Conservation (phyloP, 176 grass and related monocot genomes). For the Oryza officinalis region DNA sequence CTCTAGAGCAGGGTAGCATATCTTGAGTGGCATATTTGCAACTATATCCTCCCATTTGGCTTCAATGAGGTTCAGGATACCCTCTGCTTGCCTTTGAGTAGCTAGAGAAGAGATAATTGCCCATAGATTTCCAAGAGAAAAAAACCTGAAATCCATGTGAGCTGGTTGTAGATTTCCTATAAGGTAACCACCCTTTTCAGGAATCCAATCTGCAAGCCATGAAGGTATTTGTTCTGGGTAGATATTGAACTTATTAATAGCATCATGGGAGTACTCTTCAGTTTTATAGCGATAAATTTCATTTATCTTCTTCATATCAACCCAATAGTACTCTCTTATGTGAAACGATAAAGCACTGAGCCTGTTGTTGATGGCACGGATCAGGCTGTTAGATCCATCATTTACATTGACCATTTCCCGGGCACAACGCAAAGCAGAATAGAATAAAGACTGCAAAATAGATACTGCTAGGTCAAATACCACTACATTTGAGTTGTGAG, state of each 20-base stretch:
- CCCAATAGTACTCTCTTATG: constrained; percentile 91
- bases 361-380: constrained; percentile 74
- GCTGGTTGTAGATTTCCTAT: constrained; percentile 87
- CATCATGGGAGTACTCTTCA: constrained; percentile 87
- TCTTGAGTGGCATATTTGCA: constrained; percentile 92
- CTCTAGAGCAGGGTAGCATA: constrained; percentile 95
- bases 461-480: constrained; percentile 27
- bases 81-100: constrained; percentile 79
- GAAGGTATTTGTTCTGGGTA: constrained; percentile 90
- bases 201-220: constrained; percentile 88
- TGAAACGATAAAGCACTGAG: constrained; percentile 83
- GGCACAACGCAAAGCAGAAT: constrained; percentile 83
- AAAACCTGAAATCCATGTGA: constrained; percentile 99
- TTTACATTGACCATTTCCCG: constrained; percentile 73
- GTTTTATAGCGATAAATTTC: constrained; percentile 93
- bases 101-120: constrained; percentile 82
- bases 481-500: background rate
- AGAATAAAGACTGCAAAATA: constrained; percentile 75
- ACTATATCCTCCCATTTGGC: constrained; percentile 98
- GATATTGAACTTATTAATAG: constrained; percentile 91
- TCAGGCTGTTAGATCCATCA: constrained; percentile 65
- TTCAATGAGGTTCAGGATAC: constrained; percentile 91
- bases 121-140: constrained; percentile 95
- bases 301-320: constrained; percentile 92
- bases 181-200: constrained; percentile 84